phyloP scores from a whole-genome alignment of 768 basidiomycete genomes.

The Ramaria sp. region DNA sequence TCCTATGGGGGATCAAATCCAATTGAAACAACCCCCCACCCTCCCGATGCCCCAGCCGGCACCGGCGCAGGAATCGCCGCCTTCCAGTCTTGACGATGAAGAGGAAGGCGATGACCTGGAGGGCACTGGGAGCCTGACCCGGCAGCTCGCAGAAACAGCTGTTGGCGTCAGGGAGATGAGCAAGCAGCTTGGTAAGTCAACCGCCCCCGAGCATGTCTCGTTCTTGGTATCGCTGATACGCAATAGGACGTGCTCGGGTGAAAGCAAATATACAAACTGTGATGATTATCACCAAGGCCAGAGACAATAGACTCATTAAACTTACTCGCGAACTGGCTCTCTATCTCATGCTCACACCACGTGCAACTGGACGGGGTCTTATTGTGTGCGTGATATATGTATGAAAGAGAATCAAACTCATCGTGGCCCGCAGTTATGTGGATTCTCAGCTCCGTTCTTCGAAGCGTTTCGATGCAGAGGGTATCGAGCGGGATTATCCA shows the following conservation, averaged over 20 bases:
- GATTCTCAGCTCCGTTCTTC: constrained; percentile 85
- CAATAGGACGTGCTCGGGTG: constrained; percentile 79
- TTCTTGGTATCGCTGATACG: constrained; percentile 1
- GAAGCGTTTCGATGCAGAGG: constrained; percentile 87
- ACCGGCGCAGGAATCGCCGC: background rate
- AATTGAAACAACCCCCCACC: constrained; percentile 12
- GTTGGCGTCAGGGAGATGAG: constrained; percentile 97
- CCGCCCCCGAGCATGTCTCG: constrained; percentile 7
- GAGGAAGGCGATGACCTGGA: constrained; percentile 43
- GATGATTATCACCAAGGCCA: constrained; percentile 93
- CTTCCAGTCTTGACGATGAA: constrained; percentile 12
- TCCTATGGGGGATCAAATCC: constrained; percentile 11
- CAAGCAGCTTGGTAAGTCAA: constrained; percentile 80
- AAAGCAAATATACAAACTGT: constrained; percentile 86
- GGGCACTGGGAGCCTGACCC: constrained; percentile 70
- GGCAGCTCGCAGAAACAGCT: constrained; percentile 92
- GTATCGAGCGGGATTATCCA: constrained; percentile 78
- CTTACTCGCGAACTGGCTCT: constrained; percentile 89
- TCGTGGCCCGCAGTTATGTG: constrained; percentile 58
- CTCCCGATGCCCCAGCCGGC: constrained; percentile 14
- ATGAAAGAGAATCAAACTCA: constrained; percentile 6
- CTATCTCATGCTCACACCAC: constrained; percentile 88
- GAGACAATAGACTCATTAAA: constrained; percentile 93
- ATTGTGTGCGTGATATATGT: constrained; percentile 53
- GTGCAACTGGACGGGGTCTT: constrained; percentile 60